Base-by-base conservation (phyloP, 192 early-diverging fungal genomes). In the Backusella circina region DNA sequence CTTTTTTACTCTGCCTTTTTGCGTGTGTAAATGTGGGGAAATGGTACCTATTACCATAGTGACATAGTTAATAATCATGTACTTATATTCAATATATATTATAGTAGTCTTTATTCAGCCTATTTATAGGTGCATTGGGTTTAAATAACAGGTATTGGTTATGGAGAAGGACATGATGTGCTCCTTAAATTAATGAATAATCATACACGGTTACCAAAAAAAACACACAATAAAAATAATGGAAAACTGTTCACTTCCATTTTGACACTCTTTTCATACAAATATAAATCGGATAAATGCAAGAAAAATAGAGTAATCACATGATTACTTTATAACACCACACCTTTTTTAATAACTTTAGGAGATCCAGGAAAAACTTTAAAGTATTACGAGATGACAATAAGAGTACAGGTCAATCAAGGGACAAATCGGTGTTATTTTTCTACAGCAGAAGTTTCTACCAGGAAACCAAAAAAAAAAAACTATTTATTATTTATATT, bases 401-500 rank as follows among this genome's bases (percentile, higher is more conserved):
- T 57, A 54, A 21, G 23, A 54, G 51, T 54, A 57, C n/a, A 57
- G 2, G 23, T 57, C 51, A 57, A 57, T 57, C 65, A 8, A 66
- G 18, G 32, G 15, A 66, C 13, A 32, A 33, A 36, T 36, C 71
- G 51, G 71, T 61, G 32, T 73, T 72, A 12, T 54, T 32, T 33
- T 54, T 71, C 70, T 71, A 57, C n/a, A 28, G 57, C 18, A 72
- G 71, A 72, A 72, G 71, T 33, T 72, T 72, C 71, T 72, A 18
- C 41, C n/a, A 57, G 50, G 35, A 72, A 72, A 66, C 44, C 16
- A 66, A 37, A 30, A 38, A 38, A 13, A 39, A 41, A 31, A 57
- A 38, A 41, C 36, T 50, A 31, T 64, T 28, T 35, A 44, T 61
- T 67, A 30, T 33, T 75, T 44, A 7, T 76, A 61, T 39, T 51